Conservation (phyloP, 1,284 basidiomycete genomes). For the Boletus smithii region DNA sequence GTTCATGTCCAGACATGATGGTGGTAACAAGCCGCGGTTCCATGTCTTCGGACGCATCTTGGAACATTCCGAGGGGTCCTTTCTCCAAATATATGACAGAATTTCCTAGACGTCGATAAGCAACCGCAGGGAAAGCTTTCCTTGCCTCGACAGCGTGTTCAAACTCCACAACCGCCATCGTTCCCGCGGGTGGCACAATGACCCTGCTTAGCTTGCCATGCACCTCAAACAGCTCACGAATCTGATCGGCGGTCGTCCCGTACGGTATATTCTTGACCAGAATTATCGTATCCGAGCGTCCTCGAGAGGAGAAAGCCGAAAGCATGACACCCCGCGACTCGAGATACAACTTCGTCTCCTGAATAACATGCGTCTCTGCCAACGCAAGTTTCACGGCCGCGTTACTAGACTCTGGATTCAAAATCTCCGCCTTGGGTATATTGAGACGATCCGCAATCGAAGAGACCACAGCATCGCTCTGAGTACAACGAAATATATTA, state of each 20-base stretch:
- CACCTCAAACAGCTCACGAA: slow-evolving; percentile 76
- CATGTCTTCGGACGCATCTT: slow-evolving; percentile 32
- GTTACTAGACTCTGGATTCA: slow-evolving; percentile 73
- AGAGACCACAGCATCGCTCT: slow-evolving; percentile 87
- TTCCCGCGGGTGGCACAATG: slow-evolving; percentile 89
- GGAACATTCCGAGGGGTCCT: slow-evolving; percentile 82
- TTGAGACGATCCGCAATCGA: slow-evolving; percentile 82
- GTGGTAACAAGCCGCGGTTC: not conserved
- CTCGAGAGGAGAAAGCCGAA: slow-evolving; percentile 52
- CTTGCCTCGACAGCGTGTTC: slow-evolving; percentile 66
- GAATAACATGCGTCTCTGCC: slow-evolving; percentile 94
- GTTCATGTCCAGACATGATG: slow-evolving; percentile 33
- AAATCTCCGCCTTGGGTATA: slow-evolving; percentile 82
- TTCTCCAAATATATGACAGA: slow-evolving; percentile 92
- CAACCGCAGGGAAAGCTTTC: slow-evolving; percentile 77
- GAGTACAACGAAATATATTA: slow-evolving; percentile 19
- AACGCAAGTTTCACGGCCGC: slow-evolving; percentile 92
- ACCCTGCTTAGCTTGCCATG: slow-evolving; percentile 78
- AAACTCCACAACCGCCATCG: slow-evolving; percentile 92
- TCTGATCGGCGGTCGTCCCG: slow-evolving; percentile 74
- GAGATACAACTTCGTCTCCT: slow-evolving; percentile 90
- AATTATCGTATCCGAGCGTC: slow-evolving; percentile 77
- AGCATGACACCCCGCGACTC: slow-evolving; percentile 70
- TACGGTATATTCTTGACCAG: slow-evolving; percentile 98
- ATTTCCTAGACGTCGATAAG: slow-evolving; percentile 87